Evolutionary conservation across 208 protist species (phyloP).

Genomic region (Angomonas ambiguus): DNA sequence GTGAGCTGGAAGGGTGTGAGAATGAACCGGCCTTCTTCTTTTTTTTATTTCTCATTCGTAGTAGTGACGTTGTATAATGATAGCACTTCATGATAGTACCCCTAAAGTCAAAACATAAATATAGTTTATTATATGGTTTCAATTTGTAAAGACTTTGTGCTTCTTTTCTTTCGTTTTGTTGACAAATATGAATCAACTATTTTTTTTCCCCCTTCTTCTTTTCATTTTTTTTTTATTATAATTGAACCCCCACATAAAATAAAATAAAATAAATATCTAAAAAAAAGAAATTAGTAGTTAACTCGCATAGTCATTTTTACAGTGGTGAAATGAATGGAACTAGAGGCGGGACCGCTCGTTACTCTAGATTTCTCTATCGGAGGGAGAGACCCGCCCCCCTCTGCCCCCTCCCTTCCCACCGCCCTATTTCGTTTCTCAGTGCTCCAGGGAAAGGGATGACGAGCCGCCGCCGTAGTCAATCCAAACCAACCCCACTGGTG

Average conservation of each 20-base stretch:
- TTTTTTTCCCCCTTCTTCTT: slow-evolving; percentile 1
- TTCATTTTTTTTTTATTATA: not conserved
- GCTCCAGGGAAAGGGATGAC: not conserved
- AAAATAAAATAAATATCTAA: slow-evolving; percentile 4
- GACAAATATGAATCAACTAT: not conserved
- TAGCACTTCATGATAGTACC: not conserved
- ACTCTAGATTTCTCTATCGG: not conserved
- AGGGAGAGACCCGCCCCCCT: too few species aligned
- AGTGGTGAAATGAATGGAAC: not conserved
- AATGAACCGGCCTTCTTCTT: too few species aligned
- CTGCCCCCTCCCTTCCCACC: not conserved
- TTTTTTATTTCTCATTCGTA: not conserved
- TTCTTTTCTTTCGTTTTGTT: not conserved
- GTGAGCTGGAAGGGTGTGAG: too few species aligned
- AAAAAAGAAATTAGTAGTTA: too few species aligned
- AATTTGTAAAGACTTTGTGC: not conserved
- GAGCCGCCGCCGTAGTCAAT: not conserved
- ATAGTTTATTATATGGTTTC: not conserved
- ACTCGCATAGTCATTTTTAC: too few species aligned
- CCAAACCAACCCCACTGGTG: not conserved
- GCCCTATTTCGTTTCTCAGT: not conserved
- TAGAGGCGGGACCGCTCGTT: not conserved
- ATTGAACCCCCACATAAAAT: not conserved
- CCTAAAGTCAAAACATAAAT: not conserved
- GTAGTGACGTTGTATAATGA: slow-evolving; percentile 2